phyloP scores from a whole-genome alignment of 2,329 filamentous ascomycete genomes.

The Pseudocercospora musae region DNA sequence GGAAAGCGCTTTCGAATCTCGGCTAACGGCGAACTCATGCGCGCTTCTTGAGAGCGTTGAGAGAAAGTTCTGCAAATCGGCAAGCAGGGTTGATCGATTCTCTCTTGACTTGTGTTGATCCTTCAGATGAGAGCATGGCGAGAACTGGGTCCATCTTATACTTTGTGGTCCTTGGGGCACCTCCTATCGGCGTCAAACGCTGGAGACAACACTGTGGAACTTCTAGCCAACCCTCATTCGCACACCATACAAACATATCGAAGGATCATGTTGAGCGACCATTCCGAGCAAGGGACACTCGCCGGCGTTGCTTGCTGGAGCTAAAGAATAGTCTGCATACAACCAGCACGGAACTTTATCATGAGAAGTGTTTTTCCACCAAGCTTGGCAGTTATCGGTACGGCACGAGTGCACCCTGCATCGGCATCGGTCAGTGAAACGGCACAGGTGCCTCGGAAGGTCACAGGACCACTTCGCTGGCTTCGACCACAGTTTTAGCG shows the following conservation, averaged over 20 bases:
- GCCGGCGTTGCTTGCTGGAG: constrained; percentile 14
- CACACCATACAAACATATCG: neutral
- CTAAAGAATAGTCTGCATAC: neutral
- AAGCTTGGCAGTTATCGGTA: neutral
- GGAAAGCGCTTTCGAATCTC: constrained; percentile 3
- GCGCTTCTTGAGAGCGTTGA: neutral
- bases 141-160: neutral
- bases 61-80: neutral
- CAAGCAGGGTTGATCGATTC: neutral
- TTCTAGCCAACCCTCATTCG: neutral
- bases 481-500: neutral
- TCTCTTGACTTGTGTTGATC: neutral
- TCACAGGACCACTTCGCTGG: neutral
- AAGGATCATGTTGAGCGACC: constrained; percentile 16
- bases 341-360: neutral
- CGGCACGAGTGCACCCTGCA: constrained; percentile 1
- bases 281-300: constrained; percentile 6
- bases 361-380: neutral
- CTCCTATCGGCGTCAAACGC: neutral
- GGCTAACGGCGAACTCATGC: constrained; percentile 12
- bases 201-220: constrained; percentile 7
- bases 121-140: neutral
- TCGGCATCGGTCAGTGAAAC: neutral
- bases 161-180: neutral
- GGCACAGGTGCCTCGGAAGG: neutral